Percentiles rank a stretch among this genome's conserved stretches.
Conservation (phyloP, 352 stramenopile genomes). For the Globisporangium cylindrosporum region DNA sequence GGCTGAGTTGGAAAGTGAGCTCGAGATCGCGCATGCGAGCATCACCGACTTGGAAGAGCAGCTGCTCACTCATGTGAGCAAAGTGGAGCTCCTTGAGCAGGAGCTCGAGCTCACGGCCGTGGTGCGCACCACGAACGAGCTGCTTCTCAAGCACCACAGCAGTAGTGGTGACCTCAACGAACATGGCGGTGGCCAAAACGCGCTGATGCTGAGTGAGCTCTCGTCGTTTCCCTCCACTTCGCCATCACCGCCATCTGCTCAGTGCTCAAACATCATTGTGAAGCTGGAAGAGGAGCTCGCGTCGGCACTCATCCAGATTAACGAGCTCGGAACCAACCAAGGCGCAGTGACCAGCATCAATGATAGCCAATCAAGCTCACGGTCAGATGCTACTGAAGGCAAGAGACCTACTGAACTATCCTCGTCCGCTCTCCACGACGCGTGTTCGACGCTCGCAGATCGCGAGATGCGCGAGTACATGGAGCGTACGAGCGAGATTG, state of each 20-base stretch:
- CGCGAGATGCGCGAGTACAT: slow-evolving; percentile 17
- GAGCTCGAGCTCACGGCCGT: slow-evolving; percentile 15
- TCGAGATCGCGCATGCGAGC: slow-evolving; percentile 2
- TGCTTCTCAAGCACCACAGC: not conserved
- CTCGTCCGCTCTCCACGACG: not conserved
- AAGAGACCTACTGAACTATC: too few species aligned
- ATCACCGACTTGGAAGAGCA: slow-evolving; percentile 6
- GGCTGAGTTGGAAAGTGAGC: slow-evolving; percentile 4
- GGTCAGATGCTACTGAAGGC: not conserved
- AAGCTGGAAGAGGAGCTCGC: slow-evolving; percentile 27
- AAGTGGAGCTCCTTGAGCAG: slow-evolving; percentile 13
- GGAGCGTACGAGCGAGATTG: slow-evolving; percentile 20
- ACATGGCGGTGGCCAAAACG: too few species aligned
- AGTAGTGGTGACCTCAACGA: not conserved
- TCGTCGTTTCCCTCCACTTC: not conserved
- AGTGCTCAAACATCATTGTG: slow-evolving; percentile 23
- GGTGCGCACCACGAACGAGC: slow-evolving; percentile 16
- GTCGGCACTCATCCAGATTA: slow-evolving; percentile 23
- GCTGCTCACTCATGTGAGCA: slow-evolving; percentile 7
- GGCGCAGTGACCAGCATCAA: not conserved
- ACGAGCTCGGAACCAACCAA: slow-evolving; percentile 17
- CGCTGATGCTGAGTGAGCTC: not conserved
- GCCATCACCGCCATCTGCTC: slow-evolving; percentile 4
- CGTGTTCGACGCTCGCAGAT: not conserved
- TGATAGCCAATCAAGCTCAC: not conserved